Percentiles rank a stretch among this genome's conserved stretches.
These are phyloP conservation scores for Leccinum aurantiacum DNA, from an alignment of 768 basidiomycete species.

Conservation along the genomic window DNA sequence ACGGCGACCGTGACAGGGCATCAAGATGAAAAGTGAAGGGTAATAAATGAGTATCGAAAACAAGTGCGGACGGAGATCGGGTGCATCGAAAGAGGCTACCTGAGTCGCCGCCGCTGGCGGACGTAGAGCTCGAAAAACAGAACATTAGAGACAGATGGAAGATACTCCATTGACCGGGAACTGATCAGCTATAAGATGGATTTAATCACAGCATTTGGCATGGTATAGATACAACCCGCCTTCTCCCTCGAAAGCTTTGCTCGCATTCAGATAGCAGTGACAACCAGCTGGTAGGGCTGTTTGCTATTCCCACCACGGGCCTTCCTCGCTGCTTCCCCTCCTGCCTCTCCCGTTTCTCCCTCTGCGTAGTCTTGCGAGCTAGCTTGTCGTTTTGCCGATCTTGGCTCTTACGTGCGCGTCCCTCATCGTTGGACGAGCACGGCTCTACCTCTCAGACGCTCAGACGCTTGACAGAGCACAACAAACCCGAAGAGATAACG, in stretches of 20 bases:
- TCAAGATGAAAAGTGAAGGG: too few relatives aligned
- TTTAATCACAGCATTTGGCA: too few relatives aligned
- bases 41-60: too few relatives aligned
- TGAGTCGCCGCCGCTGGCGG: too few relatives aligned
- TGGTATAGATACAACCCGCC: too few relatives aligned
- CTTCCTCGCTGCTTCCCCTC: conserved; percentile 20
- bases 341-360: not conserved
- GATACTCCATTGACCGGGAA: too few relatives aligned
- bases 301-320: conserved; percentile 12
- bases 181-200: too few relatives aligned
- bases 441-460: conserved; percentile 29
- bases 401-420: not conserved
- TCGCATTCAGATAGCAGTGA: conserved; percentile 6
- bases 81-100: too few relatives aligned
- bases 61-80: too few relatives aligned
- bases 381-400: not conserved
- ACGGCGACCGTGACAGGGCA: not conserved
- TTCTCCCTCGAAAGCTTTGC: not conserved
- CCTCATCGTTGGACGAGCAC: conserved; percentile 1
- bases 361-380: not conserved
- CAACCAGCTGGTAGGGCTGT: conserved; percentile 24
- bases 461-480: conserved; percentile 30
- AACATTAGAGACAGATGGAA: too few relatives aligned
- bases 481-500: not conserved
- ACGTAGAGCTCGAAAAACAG: too few relatives aligned